Evolutionary conservation across 805 yeast species (phyloP).

Genomic region (Isabelozyma rhagii): DNA sequence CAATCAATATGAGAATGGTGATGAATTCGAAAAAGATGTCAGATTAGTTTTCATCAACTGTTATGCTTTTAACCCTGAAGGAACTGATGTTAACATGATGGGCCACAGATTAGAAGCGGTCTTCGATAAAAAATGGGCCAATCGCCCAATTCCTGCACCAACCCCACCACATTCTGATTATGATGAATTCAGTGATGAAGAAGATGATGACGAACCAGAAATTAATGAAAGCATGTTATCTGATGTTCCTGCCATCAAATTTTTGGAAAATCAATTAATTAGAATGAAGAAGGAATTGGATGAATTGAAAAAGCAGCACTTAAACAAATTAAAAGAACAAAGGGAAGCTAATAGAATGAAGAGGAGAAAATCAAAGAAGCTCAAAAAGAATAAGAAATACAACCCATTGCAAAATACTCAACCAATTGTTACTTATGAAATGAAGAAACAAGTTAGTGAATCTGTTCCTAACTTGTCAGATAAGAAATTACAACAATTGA

Average conservation of each 20-base stretch:
- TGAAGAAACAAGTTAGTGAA: conserved; percentile 92
- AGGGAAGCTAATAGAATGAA: conserved; percentile 50
- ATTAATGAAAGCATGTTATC: conserved; percentile 48
- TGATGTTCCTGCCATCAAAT: conserved; percentile 86
- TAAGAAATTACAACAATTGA: conserved; percentile 76
- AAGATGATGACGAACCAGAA: conserved; percentile 61
- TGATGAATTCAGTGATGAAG: conserved; percentile 27
- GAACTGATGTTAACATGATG: conserved; percentile 94
- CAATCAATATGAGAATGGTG: conserved; percentile 86
- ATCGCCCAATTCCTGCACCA: conserved; percentile 61
- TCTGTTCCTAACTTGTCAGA: conserved; percentile 75
- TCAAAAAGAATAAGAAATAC: conserved; percentile 10
- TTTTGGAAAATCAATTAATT: conserved; percentile 80
- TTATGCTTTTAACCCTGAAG: conserved; percentile 90
- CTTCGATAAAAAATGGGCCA: conserved; percentile 85
- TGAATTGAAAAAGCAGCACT: conserved; percentile 74
- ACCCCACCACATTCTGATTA: conserved; percentile 53
- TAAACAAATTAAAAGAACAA: conserved; percentile 63
- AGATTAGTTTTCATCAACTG: conserved; percentile 84
- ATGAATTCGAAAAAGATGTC: conserved; percentile 81
- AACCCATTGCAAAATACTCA: conserved; percentile 13
- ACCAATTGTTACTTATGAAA: conserved; percentile 77
- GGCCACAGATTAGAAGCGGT: conserved; percentile 87
- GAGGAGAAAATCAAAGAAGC: conserved; percentile 37
- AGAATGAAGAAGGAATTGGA: conserved; percentile 84